Percentiles rank a stretch among this genome's conserved stretches.
Evolutionary conservation across 768 basidiomycete species (phyloP).

Genomic region (Kwoniella sp.): DNA sequence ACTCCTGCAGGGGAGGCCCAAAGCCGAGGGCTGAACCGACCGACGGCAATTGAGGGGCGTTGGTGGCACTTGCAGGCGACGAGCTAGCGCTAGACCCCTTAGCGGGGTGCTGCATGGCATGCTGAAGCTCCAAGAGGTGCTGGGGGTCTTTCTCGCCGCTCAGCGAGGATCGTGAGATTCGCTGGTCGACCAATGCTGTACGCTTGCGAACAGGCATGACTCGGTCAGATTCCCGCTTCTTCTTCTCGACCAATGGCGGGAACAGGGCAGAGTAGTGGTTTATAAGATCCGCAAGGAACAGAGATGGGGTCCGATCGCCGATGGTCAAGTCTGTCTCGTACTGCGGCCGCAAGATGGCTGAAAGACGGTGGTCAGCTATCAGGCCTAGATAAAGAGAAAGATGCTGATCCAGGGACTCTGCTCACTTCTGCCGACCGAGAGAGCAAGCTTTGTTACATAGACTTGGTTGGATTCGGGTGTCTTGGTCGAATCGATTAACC

Average conservation of each 20-base stretch:
- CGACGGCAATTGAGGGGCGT: background rate
- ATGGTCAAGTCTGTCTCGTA: constrained; percentile 80
- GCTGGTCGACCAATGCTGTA: constrained; percentile 84
- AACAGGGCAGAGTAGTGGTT: constrained; percentile 73
- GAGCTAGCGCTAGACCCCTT: background rate
- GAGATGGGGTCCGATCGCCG: constrained; percentile 83
- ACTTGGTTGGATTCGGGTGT: constrained; percentile 73
- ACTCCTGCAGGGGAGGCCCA: constrained; percentile 8
- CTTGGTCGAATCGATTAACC: constrained; percentile 70
- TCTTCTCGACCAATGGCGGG: constrained; percentile 78
- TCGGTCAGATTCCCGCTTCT: constrained; percentile 84
- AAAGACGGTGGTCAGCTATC: constrained; percentile 5
- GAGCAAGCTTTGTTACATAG: constrained; percentile 81
- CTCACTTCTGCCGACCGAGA: constrained; percentile 83
- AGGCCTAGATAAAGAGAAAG: background rate
- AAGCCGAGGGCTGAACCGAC: constrained; percentile 11
- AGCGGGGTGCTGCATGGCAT: constrained; percentile 62
- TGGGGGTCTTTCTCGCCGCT: constrained; percentile 69
- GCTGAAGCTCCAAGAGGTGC: constrained; percentile 67
- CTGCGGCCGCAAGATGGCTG: constrained; percentile 81
- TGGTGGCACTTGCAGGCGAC: background rate
- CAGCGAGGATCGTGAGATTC: constrained; percentile 75
- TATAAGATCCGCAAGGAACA: constrained; percentile 82
- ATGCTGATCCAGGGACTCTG: constrained; percentile 53
- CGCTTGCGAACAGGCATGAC: constrained; percentile 80